Conservation (phyloP, 805 yeast genomes). For the Debaryomyces maramus region DNA sequence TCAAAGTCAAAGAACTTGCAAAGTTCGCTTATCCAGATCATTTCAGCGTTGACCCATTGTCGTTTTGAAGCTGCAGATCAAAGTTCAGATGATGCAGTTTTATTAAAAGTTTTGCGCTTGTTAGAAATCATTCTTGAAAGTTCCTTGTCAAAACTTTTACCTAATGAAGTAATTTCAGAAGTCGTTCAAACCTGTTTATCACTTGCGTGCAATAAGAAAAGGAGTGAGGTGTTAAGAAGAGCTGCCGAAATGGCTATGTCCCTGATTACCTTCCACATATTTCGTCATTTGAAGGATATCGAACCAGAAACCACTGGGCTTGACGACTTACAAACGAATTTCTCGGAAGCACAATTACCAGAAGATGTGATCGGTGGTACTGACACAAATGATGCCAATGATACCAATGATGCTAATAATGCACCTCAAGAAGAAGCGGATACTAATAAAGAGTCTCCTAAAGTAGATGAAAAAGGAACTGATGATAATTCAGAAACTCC, state of each 20-base stretch:
- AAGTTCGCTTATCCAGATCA: constrained; percentile 61
- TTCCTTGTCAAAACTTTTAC: constrained; percentile 61
- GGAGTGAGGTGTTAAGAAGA: constrained; percentile 84
- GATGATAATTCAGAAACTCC: constrained; percentile 5
- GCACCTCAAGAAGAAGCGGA: constrained; percentile 1
- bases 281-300: constrained; percentile 56
- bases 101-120: constrained; percentile 76
- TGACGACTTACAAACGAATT: constrained; percentile 49
- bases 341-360: constrained; percentile 50
- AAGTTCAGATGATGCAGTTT: constrained; percentile 85
- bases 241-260: constrained; percentile 85
- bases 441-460: neutral
- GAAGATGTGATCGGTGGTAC: constrained; percentile 60
- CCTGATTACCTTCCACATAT: constrained; percentile 66
- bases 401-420: neutral
- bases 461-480: neutral
- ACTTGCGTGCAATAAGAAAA: constrained; percentile 86
- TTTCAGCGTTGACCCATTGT: constrained; percentile 84
- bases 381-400: constrained; percentile 8
- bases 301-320: constrained; percentile 41
- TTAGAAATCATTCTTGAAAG: constrained; percentile 66
- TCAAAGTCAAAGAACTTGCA: constrained; percentile 53
- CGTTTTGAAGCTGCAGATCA: constrained; percentile 95
- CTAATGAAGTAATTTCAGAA: constrained; percentile 83
- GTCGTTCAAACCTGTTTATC: constrained; percentile 89